Base-by-base conservation (phyloP, 164 flowering plant genomes). In the Taxillus chinensis region DNA sequence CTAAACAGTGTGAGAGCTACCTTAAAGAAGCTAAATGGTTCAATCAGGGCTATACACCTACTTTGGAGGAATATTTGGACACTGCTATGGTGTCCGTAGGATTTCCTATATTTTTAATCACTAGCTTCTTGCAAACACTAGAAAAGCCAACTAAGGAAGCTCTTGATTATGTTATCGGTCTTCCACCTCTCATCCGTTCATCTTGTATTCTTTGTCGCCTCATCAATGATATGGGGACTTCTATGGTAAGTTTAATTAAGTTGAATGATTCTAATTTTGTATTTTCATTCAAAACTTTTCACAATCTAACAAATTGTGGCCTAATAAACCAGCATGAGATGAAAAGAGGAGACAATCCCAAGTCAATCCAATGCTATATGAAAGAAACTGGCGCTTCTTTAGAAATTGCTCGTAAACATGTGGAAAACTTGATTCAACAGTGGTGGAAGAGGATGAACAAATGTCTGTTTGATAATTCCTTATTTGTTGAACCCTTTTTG, bases 1-100 rank as follows among this genome's bases (percentile, higher is more conserved):
- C 55, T 50, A 69, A 69, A 49, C 11, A 66, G 14, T 71, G 74
- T 39, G 49, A 66, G 13, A 17, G 68, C 2, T 76, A 63, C 56
- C n/a, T 71, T 8, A 12, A 9, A 40, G 82, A 78, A 53, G 75
- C 82, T 5, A 68, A 40, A 60, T 78, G 82, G 82, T 62, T 17
- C 61, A 5, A 49, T 16, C 58, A 38, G 0, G 66, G 67, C 39
- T 43, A 66, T 12, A 69, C 0, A 3, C 79, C 82, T 40, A 71
- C 68, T 14, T 41, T 78, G 0, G 42, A 69, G 11, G 76, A 73
- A 8, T 79, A 76, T 52, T 12, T 79, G 7, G 66, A 71, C n/a
- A 75, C 69, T 58, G 75, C 67, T 4, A 42, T 57, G 54, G 12
- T 67, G 5, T 61, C 77, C 8, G 5, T 48, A 8, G 16, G 61